Percentiles rank a stretch among this genome's conserved stretches.
These are phyloP conservation scores for Flaveria floridana DNA, from an alignment of 140 eudicot species.

Conservation along the genomic window DNA sequence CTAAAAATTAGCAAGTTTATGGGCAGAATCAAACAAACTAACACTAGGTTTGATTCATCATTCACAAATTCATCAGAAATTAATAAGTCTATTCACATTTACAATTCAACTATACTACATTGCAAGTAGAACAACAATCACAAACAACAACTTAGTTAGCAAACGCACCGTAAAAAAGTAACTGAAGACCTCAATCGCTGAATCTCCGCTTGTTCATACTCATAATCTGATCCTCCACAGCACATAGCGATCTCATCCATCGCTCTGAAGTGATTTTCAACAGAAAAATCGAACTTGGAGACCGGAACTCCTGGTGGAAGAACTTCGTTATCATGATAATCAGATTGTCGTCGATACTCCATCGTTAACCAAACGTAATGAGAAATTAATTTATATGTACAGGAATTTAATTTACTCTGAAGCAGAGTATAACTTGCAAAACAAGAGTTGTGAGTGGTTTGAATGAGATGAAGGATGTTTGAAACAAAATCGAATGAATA, in stretches of 20 bases:
- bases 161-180: slow-evolving; percentile 63
- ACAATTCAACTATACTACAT: background rate
- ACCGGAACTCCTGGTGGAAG: slow-evolving; percentile 36
- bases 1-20: background rate
- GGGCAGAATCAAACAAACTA: background rate
- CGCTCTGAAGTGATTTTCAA: slow-evolving; percentile 62
- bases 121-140: background rate
- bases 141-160: background rate
- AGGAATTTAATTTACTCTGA: too few relatives aligned
- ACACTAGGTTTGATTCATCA: too few relatives aligned
- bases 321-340: slow-evolving; percentile 17
- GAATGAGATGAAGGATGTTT: too few relatives aligned
- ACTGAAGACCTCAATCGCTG: slow-evolving; percentile 52
- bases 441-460: too few relatives aligned
- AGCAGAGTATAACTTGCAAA: too few relatives aligned
- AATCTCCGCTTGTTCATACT: slow-evolving; percentile 46
- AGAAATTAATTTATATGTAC: too few relatives aligned
- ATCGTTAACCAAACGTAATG: background rate
- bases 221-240: slow-evolving; percentile 41
- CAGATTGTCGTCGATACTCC: slow-evolving; percentile 7
- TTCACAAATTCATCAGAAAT: background rate
- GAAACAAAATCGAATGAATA: background rate
- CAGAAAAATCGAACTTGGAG: slow-evolving; percentile 61
- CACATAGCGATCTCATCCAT: slow-evolving; percentile 49
- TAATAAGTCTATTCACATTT: background rate